Base-by-base conservation (phyloP, 345 rosid genomes). In the Punica granatum region DNA sequence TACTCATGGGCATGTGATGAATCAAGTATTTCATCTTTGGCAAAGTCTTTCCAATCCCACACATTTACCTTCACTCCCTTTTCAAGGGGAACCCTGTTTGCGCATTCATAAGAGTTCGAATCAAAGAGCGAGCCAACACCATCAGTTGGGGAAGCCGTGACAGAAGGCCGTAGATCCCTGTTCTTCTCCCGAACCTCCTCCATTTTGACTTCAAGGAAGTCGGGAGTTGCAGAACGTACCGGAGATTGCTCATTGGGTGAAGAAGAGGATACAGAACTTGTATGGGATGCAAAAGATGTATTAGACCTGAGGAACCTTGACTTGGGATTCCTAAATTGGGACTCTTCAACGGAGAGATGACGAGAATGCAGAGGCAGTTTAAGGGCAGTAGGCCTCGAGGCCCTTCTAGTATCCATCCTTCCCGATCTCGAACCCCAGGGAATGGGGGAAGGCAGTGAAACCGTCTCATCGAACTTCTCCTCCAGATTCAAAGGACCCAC, bases 261-360 rank as follows among this genome's bases (percentile, higher is more conserved):
- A 35, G 76, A 19, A 26, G 73, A 63, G 0, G 92, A 81, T 18
- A 68, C 60, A 48, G 79, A 76, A 77, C 86, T 79, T 46, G 73
- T 36, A 26, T 66, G 79, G 21, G 90, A 83, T 7, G 83, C 77
- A n/a, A 79, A 70, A 65, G 84, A 82, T 36, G 43, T 63, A 0
- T 49, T 74, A 65, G 91, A 84, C 80, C 78, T 60, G 18, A 81
- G 76, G 67, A 91, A 83, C 18, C 73, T 67, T 0, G 86, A 85
- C 41, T 72, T 79, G 7, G 70, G 72, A 41, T 80, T 73, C 61
- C 77, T 80, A 53, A 76, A 77, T 34, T 81, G 88, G 5, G 81
- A 74, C 75, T 83, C 90, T 73, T 92, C 91, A 25, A 72, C 88
- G 4, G 98, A 82, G 39, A 70, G 75, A 80, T 83, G 84, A 80